Conservation (phyloP, 179 eudicot species). For the Patellifolia procumbens region DNA sequence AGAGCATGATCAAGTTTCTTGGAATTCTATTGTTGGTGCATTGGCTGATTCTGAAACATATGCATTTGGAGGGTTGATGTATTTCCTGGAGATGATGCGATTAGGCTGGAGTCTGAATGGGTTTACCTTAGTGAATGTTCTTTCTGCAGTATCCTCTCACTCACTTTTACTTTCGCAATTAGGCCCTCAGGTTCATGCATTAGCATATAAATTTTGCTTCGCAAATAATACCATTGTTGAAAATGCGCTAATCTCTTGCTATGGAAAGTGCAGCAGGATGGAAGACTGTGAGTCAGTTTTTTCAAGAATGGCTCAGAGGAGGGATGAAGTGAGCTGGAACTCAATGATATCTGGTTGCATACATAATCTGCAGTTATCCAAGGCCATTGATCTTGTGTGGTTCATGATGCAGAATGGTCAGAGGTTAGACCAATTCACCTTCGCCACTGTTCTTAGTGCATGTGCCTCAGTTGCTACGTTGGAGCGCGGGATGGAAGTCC, state of each 20-base stretch:
- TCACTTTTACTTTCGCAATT: conserved; percentile 43
- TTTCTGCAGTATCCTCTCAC: conserved; percentile 57
- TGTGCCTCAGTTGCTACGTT: conserved; percentile 83
- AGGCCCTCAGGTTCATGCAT: conserved; percentile 60
- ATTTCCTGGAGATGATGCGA: conserved; percentile 59
- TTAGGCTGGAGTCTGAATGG: conserved; percentile 51
- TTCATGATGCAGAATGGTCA: conserved; percentile 60
- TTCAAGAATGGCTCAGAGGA: conserved; percentile 54
- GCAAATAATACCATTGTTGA: conserved; percentile 44
- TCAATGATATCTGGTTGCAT: conserved; percentile 82
- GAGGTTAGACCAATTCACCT: conserved; percentile 63
- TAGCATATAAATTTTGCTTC: conserved; percentile 47
- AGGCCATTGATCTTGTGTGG: conserved; percentile 70
- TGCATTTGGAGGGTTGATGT: conserved; percentile 46
- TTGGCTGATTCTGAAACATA: conserved; percentile 53
- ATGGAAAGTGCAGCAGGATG: conserved; percentile 65
- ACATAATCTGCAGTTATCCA: conserved; percentile 51
- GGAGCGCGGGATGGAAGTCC: conserved; percentile 83
- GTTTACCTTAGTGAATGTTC: conserved; percentile 65
- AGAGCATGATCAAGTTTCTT: conserved; percentile 68
- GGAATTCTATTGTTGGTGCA: conserved; percentile 76
- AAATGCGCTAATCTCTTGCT: conserved; percentile 70
- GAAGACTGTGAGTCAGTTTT: conserved; percentile 60
- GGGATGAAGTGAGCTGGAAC: conserved; percentile 73
- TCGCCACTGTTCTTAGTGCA: conserved; percentile 75